Evolutionary conservation across 768 basidiomycete species (phyloP), one percentile per base, ranked within the genome.

Genomic region (Paxillus involutus): DNA sequence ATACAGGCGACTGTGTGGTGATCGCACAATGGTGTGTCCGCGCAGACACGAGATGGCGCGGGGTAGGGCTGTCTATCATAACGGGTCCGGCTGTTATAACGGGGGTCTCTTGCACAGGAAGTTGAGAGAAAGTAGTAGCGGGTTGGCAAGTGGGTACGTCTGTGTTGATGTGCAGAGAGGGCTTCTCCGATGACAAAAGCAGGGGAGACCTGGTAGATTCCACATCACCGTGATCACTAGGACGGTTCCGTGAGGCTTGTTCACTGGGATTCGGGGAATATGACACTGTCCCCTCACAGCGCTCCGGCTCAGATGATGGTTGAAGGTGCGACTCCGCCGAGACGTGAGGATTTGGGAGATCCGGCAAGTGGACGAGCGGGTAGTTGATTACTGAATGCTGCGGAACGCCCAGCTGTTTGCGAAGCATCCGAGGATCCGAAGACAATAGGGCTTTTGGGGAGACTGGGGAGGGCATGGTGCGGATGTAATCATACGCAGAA

Each of bases 381-480:
- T 62, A 43, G 42, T 68, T 69, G 17, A 62, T 41, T 32, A 71
- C 67, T 16, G 67, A 68, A 43, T 68, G 69, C 26, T 71, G 69
- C 17, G 69, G 59, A 8, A 68, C 55, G 32, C 67, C 69, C 26
- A 71, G 55, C 30, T 71, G 64, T 46, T 64, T 69, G 45, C 55
- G 66, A 58, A 59, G 55, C 10, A 52, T 64, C 47, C 53, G 58
- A 42, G 69, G 67, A 16, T 71, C 64, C n/a, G 58, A 54, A 13
- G 70, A 56, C 8, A 67, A 40, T n/a, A 35, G 19, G 16, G 46
- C 49, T 24, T 33, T 41, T 32, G 46, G 52, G 41, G 63, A 52
- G 45, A 53, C 4, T 29, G 50, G 50, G 30, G 55, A 56, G 5
- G 51, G 32, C 67, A 71, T 63, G 6, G 48, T 57, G 12, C 44